Conservation (phyloP, 768 basidiomycete genomes). For the Strobilomyces dryophilus region DNA sequence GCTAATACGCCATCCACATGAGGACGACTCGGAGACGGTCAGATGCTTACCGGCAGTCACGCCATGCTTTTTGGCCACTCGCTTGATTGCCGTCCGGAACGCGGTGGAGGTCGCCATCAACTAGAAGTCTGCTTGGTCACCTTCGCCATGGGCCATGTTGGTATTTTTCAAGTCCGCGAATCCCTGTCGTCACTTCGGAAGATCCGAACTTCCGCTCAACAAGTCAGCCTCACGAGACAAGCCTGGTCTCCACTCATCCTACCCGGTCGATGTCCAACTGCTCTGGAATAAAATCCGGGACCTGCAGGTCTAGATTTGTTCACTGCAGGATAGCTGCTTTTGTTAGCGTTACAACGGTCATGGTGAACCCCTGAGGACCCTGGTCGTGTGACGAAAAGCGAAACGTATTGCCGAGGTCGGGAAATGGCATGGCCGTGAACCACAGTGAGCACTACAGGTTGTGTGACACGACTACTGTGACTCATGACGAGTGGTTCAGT, state of each 20-base stretch:
- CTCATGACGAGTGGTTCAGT: neutral
- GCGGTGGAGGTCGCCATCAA: constrained; percentile 3
- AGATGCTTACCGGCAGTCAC: constrained; percentile 12
- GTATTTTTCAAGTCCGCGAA: constrained; percentile 14
- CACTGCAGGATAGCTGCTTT: too few relatives aligned
- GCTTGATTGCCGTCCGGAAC: constrained; percentile 7
- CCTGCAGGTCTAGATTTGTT: neutral
- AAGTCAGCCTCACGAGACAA: neutral
- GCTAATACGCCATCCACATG: constrained; percentile 4
- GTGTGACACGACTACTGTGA: neutral
- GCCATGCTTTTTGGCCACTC: constrained; percentile 11
- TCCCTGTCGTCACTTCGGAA: too few relatives aligned
- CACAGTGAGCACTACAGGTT: neutral
- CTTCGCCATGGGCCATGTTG: neutral
- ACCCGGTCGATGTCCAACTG: neutral
- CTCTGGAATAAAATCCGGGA: neutral
- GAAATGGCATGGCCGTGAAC: too few relatives aligned
- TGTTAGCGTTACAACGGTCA: neutral
- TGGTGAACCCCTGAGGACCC: neutral
- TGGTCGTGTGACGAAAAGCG: too few relatives aligned
- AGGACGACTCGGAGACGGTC: neutral
- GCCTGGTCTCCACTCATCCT: neutral
- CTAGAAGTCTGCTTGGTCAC: neutral
- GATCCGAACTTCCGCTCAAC: neutral
- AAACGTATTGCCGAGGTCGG: too few relatives aligned